Base-by-base conservation (phyloP, 139 green algal species). In the Picochlorum costavermella region DNA sequence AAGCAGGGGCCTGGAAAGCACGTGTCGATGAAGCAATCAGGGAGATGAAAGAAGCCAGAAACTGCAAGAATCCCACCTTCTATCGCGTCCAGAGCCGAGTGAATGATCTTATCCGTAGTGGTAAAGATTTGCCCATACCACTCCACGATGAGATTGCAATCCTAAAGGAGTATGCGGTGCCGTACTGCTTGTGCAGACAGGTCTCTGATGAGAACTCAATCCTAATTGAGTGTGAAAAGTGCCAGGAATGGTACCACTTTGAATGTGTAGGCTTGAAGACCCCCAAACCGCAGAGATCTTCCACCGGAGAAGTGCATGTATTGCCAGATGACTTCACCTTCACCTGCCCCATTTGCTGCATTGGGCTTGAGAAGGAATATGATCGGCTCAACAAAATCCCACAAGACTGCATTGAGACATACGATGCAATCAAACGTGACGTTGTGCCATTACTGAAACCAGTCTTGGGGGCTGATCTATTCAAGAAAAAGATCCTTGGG, bases 201-300 rank as follows among this genome's bases (percentile, higher is more conserved):
- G 44, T 69, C 3, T 70, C 71, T 56, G 53, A 75, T 12, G 63
- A 25, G 11, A 71, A 68, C 62, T 72, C 68, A 3, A 23, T 62
- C 55, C 81, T 90, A 73, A 53, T 86, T 30, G 49, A 51, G 17
- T 94, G 86, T 65, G 80, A 88, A 51, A 20, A 29, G 11, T 93
- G 86, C 64, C 56, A 70, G 1, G 86, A 88, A 46, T 87, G 83
- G 79, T 94, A 78, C 75, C 86, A 94, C 64, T 44, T 81, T 6
- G 67, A 69, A 28, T 92, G 84, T 63, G 60, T 81, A 23, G 76
- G 79, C n/a, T 23, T 53, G 46, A 53, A 53, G 20, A 28, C 46
- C 16, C 16, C 16, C 17, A 53, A 53, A 28, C 16, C n/a, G 20
- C 16, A 20, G 46, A 53, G 20, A 53, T 53, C 16, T 53, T 23